These are phyloP conservation scores for Ophiostoma australiae DNA, from an alignment of 2,329 filamentous ascomycete species.

Conservation along the genomic window DNA sequence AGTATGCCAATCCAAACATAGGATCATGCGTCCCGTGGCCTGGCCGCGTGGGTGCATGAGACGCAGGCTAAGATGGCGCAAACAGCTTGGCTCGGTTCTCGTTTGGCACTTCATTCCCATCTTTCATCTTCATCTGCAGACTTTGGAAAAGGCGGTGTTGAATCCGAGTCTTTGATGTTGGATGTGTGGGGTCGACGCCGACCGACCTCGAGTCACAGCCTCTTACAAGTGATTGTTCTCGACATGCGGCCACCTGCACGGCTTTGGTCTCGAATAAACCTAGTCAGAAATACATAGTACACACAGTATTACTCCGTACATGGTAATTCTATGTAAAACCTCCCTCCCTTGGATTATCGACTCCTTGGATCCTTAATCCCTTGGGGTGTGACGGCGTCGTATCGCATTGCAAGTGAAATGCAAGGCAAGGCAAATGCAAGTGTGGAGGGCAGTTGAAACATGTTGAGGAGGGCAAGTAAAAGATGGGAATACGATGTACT, in stretches of 20 bases:
- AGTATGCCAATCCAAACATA: too few relatives aligned
- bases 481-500: not conserved
- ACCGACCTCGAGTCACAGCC: not conserved
- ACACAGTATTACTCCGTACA: too few relatives aligned
- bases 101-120: not conserved
- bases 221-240: constrained; percentile 1
- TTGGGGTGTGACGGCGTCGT: not conserved
- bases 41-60: not conserved
- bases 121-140: too few relatives aligned
- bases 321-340: too few relatives aligned
- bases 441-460: constrained; percentile 7
- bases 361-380: not conserved
- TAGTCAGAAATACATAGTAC: too few relatives aligned
- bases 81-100: constrained; percentile 3
- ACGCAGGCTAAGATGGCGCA: constrained; percentile 2
- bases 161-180: not conserved
- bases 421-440: not conserved
- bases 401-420: not conserved
- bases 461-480: not conserved
- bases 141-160: constrained; percentile 9
- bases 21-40: constrained; percentile 13
- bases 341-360: not conserved
- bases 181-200: not conserved
- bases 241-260: not conserved
- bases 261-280: constrained; percentile 2